Percentiles rank a stretch among this genome's conserved stretches.
Conservation (phyloP, 495 filamentous ascomycete genomes). For the Delitschia confertaspora region DNA sequence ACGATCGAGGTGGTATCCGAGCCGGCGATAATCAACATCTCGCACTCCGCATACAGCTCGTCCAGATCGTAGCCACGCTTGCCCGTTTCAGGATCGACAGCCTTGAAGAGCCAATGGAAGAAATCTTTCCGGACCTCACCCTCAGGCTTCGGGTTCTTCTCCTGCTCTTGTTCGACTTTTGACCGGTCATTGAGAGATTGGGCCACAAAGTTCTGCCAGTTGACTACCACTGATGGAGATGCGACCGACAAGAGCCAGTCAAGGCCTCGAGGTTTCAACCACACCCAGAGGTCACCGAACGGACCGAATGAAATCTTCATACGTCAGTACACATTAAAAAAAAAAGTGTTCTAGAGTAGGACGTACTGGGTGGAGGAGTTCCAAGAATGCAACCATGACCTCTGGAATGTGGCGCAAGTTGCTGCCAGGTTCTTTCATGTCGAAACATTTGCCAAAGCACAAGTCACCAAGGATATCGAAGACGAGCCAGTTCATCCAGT, state of each 20-base stretch:
- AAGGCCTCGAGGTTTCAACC: conserved; percentile 7
- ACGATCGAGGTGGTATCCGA: conserved; percentile 1
- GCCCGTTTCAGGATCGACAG: conserved; percentile 7
- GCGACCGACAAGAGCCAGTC: background rate
- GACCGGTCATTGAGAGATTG: background rate
- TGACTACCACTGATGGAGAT: background rate
- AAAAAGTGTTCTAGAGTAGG: too few relatives aligned
- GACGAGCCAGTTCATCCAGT: conserved; percentile 54
- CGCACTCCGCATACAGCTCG: conserved; percentile 3
- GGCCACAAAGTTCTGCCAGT: conserved; percentile 4
- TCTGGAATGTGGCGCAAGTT: too few relatives aligned
- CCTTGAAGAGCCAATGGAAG: conserved; percentile 6
- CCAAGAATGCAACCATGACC: too few relatives aligned
- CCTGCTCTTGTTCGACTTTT: background rate
- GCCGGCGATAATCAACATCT: conserved; percentile 4
- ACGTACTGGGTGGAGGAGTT: too few relatives aligned
- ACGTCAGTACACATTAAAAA: too few relatives aligned
- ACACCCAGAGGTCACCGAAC: conserved; percentile 1
- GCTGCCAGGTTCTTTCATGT: conserved; percentile 20
- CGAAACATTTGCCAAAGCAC: conserved; percentile 58
- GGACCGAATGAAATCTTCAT: too few relatives aligned
- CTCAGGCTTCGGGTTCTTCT: background rate
- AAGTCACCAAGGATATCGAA: conserved; percentile 68
- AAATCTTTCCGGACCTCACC: conserved; percentile 5
- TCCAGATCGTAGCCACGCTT: conserved; percentile 2